Conservation (phyloP, 2,329 filamentous ascomycete species). For the Xylaria sp. region DNA sequence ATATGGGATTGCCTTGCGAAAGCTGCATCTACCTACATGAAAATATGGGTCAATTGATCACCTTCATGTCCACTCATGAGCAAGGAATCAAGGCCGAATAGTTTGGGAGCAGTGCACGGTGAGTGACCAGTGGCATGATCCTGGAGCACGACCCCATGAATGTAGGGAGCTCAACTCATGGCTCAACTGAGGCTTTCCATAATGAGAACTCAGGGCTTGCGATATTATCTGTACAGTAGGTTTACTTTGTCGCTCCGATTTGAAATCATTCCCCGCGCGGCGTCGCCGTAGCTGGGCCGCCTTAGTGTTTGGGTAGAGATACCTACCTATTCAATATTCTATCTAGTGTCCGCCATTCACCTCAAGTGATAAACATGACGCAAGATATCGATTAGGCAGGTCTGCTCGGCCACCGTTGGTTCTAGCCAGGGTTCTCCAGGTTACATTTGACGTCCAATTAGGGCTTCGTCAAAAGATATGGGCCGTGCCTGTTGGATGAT, state of each 20-base stretch:
- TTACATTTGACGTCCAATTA: slow-evolving; percentile 24
- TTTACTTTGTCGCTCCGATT: slow-evolving; percentile 14
- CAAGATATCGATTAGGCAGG: slow-evolving; percentile 30
- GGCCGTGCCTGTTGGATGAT: slow-evolving; percentile 15
- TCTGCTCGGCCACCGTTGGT: slow-evolving; percentile 5
- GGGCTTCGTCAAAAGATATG: slow-evolving; percentile 10
- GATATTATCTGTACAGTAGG: not conserved
- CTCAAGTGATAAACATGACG: slow-evolving; percentile 15
- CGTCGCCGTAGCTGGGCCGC: slow-evolving; percentile 12
- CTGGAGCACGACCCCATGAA: not conserved
- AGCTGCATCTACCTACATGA: slow-evolving; percentile 25
- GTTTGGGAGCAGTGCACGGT: not conserved
- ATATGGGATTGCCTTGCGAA: slow-evolving; percentile 22
- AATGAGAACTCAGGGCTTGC: not conserved
- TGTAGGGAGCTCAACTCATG: slow-evolving; percentile 1
- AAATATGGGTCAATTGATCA: slow-evolving; percentile 20
- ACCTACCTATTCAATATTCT: slow-evolving; percentile 5
- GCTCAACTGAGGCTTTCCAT: not conserved
- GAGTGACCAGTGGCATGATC: slow-evolving; percentile 4
- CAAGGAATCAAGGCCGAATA: slow-evolving; percentile 8
- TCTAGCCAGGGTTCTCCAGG: slow-evolving; percentile 1
- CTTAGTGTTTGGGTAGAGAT: slow-evolving; percentile 30
- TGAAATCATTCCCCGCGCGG: slow-evolving; percentile 27
- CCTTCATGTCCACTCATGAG: slow-evolving; percentile 4
- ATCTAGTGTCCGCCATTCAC: slow-evolving; percentile 10